Base-by-base conservation (phyloP, 106 monocot species). In the Dendrobium nobile region DNA sequence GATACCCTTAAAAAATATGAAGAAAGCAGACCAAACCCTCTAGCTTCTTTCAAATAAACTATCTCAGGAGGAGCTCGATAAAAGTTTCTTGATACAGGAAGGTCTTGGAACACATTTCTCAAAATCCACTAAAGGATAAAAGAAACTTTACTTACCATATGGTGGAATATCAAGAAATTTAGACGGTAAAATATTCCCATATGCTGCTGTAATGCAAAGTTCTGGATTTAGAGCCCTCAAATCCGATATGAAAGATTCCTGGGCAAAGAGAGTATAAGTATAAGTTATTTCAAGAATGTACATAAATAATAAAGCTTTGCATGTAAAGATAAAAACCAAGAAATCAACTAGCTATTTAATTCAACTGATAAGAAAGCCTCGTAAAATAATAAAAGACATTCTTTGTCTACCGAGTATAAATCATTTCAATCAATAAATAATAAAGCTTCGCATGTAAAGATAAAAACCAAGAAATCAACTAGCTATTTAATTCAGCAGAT, bases 111-210 rank as follows among this genome's bases (percentile, higher is more conserved):
- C 28, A 11, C 37, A 37, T 43, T 43, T 20, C 10, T 11, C 70
- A 27, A 74, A 43, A 43, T 2, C 8, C 7, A 44, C 42, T 8
- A 19, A 7, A 43, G 6, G 5, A 15, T 6, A 74, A 72, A 41
- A 47, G 4, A 40, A 28, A 11, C 42, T 48, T 78, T 24, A 77
- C 96, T 85, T 79, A 97, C 97, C 98, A 88, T 77, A 84, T 76
- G 47, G 72, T 80, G 98, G 95, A 80, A 99, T 95, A 17, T 93
- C 82, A 73, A 99, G 93, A 85, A 99, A 99, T 72, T 89, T 95
- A 54, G 45, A 77, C 43, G 93, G 92, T 51, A 99, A 87, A 73
- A 99, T 95, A 86, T 99, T 99, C 58, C 98, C 98, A 88, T 99
- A 99, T 59, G 98, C 98, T 37, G 88, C 99, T 54, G 91, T 95